A percentile compares a stretch with the other conserved stretches of the same genome.
Evolutionary conservation across 208 protist species (phyloP).

Genomic region (Herpetomonas samuelpessoai): DNA sequence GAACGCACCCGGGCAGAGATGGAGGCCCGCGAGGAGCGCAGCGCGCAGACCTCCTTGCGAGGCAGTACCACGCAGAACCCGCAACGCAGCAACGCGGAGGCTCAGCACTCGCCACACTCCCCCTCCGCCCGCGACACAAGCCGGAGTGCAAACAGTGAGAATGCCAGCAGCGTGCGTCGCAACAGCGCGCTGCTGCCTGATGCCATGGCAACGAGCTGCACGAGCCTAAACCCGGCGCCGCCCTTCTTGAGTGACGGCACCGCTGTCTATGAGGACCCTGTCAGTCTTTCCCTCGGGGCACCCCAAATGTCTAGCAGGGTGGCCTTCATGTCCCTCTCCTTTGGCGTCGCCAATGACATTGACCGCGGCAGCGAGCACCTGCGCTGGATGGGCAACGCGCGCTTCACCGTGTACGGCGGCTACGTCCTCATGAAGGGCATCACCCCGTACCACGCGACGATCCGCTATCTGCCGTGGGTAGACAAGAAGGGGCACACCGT

Average conservation of each 20-base stretch:
- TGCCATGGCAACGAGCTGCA: too few species aligned
- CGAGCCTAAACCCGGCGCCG: too few species aligned
- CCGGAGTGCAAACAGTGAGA: not conserved
- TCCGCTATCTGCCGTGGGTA: conserved; percentile 82
- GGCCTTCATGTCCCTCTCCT: conserved; percentile 86
- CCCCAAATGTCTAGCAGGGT: conserved; percentile 52
- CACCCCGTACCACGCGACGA: conserved; percentile 34
- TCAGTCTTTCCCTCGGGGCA: conserved; percentile 30
- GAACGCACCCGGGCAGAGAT: conserved; percentile 17
- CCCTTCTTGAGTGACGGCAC: conserved; percentile 53
- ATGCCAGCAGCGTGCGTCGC: not conserved
- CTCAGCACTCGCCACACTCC: not conserved
- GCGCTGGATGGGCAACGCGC: conserved; percentile 82
- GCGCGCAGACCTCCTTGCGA: not conserved
- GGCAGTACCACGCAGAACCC: not conserved
- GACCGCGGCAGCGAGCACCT: conserved; percentile 82
- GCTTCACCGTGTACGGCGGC: conserved; percentile 72
- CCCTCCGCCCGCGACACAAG: not conserved
- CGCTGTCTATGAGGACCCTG: conserved; percentile 35
- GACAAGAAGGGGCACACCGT: conserved; percentile 31
- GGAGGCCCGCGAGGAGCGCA: conserved; percentile 12
- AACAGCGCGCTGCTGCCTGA: too few species aligned
- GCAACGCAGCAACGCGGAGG: not conserved
- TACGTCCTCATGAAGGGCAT: conserved; percentile 62
- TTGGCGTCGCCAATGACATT: conserved; percentile 79